Conservation (phyloP, 1,284 basidiomycete species). For the Cryptococcus sp. region DNA sequence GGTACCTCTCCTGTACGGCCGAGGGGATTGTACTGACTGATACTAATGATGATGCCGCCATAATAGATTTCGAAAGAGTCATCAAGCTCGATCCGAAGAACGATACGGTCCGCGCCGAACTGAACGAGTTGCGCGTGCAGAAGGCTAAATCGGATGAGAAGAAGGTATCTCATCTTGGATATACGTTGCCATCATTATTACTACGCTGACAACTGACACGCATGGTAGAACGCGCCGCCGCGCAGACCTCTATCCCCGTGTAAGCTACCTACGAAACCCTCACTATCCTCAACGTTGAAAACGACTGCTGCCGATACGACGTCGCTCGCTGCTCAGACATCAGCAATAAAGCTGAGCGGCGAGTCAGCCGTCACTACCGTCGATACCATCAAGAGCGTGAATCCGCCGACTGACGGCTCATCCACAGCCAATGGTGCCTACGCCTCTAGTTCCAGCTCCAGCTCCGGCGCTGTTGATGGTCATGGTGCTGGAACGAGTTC, state of each 20-base stretch:
- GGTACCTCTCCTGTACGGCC: background rate
- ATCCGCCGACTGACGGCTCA: too few relatives aligned
- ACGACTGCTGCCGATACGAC: background rate
- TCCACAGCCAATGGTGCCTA: background rate
- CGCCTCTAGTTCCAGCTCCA: background rate
- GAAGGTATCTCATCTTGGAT: too few relatives aligned
- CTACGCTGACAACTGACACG: background rate
- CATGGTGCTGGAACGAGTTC: conserved; percentile 1
- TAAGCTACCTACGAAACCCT: conserved; percentile 2
- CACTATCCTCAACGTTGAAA: background rate
- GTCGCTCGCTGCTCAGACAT: background rate
- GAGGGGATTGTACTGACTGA: background rate
- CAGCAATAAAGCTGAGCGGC: too few relatives aligned
- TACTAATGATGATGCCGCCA: background rate
- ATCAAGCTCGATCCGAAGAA: conserved; percentile 36
- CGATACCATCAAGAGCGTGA: too few relatives aligned
- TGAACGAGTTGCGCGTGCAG: conserved; percentile 30
- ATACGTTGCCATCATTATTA: too few relatives aligned
- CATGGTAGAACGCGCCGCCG: conserved; percentile 3
- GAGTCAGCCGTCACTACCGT: too few relatives aligned
- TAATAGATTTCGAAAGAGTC: conserved; percentile 35
- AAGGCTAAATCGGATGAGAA: background rate
- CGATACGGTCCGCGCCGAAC: conserved; percentile 34
- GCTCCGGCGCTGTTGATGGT: background rate
- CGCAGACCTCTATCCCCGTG: conserved; percentile 15